Evolutionary conservation across 306 rosid genomes (phyloP), one percentile per base, ranked within the genome.

Genomic region (Gastrolobium bilobum): DNA sequence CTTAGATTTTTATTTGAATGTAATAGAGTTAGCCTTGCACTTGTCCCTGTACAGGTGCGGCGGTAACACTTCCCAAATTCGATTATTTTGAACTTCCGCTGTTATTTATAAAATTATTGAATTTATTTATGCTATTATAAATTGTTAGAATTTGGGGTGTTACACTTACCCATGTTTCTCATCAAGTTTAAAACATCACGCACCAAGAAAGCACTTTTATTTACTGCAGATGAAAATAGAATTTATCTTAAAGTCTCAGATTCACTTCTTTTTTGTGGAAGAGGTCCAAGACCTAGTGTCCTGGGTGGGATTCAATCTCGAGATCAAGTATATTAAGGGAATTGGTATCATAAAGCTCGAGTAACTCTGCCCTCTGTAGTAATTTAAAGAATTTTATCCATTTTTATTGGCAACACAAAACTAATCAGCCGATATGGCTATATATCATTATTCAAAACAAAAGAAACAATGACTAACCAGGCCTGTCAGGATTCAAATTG

Each of bases 401-500:
- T 70, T 72, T 57, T 35, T 68, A 56, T 20, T 13, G 46, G 43
- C 33, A 61, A 51, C 46, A 50, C 34, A 75, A 79, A 74, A 39
- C 13, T 44, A 59, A 76, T 30, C 60, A 72, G 44, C 64, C 74
- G 11, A 48, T 13, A 42, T 20, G 44, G 60, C 74, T n/a, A 79
- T 8, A n/a, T 4, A 26, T n/a, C 52, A 31, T 42, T 47, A 47
- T 47, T n/a, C 0, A 75, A 71, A 78, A 59, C 61, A 56, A 56
- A 11, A 39, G 34, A 13, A 79, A 58, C 10, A 65, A 29, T 61
- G 61, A 84, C 97, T 80, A 74, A 96, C 99, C 98, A 76, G 99
- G 99, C 84, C 99, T 89, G 72, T 91, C 99, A 4, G 97, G 97
- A 84, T 91, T 96, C 90, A 91, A 84, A 93, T 96, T 96, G 90